Evolutionary conservation across 208 protist genomes (phyloP), one percentile per base, ranked within the genome.

Genomic region (Phytomonas sp.): DNA sequence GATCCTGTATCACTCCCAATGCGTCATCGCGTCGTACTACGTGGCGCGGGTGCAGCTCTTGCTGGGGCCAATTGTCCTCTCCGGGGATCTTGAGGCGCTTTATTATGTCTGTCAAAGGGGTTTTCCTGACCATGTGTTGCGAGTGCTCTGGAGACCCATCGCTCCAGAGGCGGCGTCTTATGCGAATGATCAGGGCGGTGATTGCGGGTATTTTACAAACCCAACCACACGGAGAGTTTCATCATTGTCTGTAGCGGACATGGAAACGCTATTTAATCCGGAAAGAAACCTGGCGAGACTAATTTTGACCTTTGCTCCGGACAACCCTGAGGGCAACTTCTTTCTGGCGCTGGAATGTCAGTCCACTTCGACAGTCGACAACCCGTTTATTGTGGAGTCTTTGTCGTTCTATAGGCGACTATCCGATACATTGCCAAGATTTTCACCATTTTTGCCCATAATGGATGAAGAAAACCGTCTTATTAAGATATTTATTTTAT

Each of bases 71-170:
- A 62, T 78, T 11, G 74, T 77, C 65, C 81, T 73, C 74, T 67
- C 13, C 30, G 72, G 69, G 40, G 77, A 85, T 59, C 63, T 51
- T 59, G 62, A 69, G 56, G 53, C 34, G 28, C 73, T 82, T 59
- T 66, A 30, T 1, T 59, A 65, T 17, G 67, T 74, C 6, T 77
- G 72, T 40, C 61, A 56, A 61, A 67, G 68, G 59, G 61, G 77
- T 43, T 82, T 82, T 46, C 80, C 80, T 1, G 64, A 80, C 26
- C 72, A 81, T 56, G 71, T 85, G 9, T 36, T 85, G 29, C 77
- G 68, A 37, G 64, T 85, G 26, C 67, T 85, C 20, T 56, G 46
- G 46, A 56, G 46, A 17, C 46, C 46, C 6, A 26, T 56, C 20
- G 5, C 20, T 56, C 46, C 46, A 7, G 46, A 56, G 46, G 6